Evolutionary conservation across 108 stramenopile genomes (phyloP).

Genomic region (Nannochloropsis oceanica): DNA sequence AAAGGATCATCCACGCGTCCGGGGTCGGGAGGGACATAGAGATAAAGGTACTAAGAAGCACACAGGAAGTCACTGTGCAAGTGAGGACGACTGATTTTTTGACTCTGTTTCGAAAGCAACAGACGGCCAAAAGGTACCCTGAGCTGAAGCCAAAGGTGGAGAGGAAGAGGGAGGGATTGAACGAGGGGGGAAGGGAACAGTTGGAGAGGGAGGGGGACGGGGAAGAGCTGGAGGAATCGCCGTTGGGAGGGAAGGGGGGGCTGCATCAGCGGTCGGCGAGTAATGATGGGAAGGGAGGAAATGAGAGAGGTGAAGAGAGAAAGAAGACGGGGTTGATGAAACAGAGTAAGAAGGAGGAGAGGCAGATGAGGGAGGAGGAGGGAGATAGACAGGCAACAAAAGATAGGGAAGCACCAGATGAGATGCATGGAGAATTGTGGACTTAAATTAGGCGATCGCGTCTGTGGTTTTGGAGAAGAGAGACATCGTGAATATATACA

Average conservation of each 20-base stretch:
- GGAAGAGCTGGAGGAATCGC: neutral
- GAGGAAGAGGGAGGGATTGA: neutral
- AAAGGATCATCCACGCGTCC: neutral
- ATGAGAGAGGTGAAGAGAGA: too few relatives aligned
- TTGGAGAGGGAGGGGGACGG: neutral
- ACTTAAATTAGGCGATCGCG: too few relatives aligned
- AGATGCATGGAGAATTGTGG: too few relatives aligned
- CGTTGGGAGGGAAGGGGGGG: neutral
- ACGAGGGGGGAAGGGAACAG: neutral
- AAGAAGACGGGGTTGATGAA: too few relatives aligned
- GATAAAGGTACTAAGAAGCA: neutral
- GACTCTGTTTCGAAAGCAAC: neutral
- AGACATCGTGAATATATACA: too few relatives aligned
- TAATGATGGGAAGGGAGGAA: neutral
- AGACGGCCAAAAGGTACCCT: neutral
- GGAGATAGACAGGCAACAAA: too few relatives aligned
- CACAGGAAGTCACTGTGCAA: neutral
- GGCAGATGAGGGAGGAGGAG: too few relatives aligned
- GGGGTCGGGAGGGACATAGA: neutral
- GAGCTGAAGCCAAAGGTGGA: neutral
- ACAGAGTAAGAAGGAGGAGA: too few relatives aligned
- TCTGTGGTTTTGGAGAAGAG: too few relatives aligned
- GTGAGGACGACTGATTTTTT: neutral
- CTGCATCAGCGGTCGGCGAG: neutral
- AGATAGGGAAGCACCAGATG: too few relatives aligned